Evolutionary conservation across 495 filamentous ascomycete genomes (phyloP).

Genomic region (Pseudotulostoma volvatum): DNA sequence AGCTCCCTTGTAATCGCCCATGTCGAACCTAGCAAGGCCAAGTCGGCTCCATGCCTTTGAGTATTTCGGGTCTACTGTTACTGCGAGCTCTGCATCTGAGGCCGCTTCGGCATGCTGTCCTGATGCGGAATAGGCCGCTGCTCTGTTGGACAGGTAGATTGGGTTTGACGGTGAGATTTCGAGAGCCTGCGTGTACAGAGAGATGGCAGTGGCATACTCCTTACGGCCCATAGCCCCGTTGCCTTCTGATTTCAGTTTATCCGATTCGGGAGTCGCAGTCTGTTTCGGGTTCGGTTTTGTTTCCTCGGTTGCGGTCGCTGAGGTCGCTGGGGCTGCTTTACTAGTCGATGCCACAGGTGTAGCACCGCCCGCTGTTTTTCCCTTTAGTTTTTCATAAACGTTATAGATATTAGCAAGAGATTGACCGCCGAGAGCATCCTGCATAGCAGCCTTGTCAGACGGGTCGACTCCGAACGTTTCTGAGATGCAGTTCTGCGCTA

Average conservation of each 20-base stretch:
- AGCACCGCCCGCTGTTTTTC: constrained; percentile 25
- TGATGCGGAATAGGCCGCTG: constrained; percentile 70
- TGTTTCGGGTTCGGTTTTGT: constrained; percentile 20
- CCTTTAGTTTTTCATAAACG: constrained; percentile 84
- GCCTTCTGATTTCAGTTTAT: constrained; percentile 75
- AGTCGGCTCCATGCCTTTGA: constrained; percentile 92
- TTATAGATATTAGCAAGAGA: constrained; percentile 79
- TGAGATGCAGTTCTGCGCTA: constrained; percentile 81
- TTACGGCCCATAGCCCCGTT: constrained; percentile 88
- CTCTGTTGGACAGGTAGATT: constrained; percentile 94
- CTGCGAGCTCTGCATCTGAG: constrained; percentile 76
- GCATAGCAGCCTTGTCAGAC: constrained; percentile 50
- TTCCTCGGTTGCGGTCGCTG: constrained; percentile 2
- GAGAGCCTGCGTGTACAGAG: constrained; percentile 71
- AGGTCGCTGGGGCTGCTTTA: constrained; percentile 12
- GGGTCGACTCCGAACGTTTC: constrained; percentile 92
- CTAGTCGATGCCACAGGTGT: constrained; percentile 12
- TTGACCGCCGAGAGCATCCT: constrained; percentile 65
- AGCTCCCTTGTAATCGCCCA: constrained; percentile 73
- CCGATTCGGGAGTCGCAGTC: constrained; percentile 48
- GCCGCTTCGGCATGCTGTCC: constrained; percentile 68
- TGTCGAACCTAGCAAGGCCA: constrained; percentile 74
- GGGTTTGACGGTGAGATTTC: constrained; percentile 68
- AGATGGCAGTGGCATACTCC: constrained; percentile 68
- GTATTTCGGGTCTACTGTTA: constrained; percentile 74